These are phyloP conservation scores for Crataegus laevigata DNA, from an alignment of 306 rosid genomes.

Conservation along the genomic window DNA sequence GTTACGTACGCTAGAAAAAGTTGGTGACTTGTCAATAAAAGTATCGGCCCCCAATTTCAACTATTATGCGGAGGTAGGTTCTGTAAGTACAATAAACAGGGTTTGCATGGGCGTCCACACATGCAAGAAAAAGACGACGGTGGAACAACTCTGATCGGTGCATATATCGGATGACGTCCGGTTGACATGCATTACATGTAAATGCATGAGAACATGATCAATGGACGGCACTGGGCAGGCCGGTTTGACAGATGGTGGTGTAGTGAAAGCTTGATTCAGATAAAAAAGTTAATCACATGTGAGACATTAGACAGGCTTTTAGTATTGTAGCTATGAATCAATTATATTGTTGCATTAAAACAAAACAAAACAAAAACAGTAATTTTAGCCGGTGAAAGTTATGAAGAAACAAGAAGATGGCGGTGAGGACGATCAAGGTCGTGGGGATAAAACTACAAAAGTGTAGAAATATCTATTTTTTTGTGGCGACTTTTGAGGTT, in stretches of 20 bases:
- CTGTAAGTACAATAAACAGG: not conserved
- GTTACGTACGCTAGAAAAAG: not conserved
- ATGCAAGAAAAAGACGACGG: not conserved
- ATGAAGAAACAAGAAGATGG: no score
- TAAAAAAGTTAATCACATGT: no score
- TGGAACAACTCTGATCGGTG: not conserved
- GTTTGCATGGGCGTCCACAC: not conserved
- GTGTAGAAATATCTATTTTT: no score
- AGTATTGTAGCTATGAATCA: no score
- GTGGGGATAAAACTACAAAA: no score
- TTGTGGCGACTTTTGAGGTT: no score
- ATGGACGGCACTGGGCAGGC: not conserved
- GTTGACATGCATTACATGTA: not conserved
- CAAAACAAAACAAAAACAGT: no score
- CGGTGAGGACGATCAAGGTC: no score
- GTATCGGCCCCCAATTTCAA: not conserved
- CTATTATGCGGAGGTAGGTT: not conserved
- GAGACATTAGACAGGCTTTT: no score
- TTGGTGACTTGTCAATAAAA: not conserved
- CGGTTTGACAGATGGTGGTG: not conserved
- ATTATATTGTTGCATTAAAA: no score
- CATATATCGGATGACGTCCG: not conserved
- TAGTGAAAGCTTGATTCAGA: no score
- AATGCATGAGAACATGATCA: not conserved
- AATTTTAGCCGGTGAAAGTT: no score